Evolutionary conservation across 176 grass and related monocot species (phyloP), one percentile per base, ranked within the genome.

Genomic region (Stipa capillata): DNA sequence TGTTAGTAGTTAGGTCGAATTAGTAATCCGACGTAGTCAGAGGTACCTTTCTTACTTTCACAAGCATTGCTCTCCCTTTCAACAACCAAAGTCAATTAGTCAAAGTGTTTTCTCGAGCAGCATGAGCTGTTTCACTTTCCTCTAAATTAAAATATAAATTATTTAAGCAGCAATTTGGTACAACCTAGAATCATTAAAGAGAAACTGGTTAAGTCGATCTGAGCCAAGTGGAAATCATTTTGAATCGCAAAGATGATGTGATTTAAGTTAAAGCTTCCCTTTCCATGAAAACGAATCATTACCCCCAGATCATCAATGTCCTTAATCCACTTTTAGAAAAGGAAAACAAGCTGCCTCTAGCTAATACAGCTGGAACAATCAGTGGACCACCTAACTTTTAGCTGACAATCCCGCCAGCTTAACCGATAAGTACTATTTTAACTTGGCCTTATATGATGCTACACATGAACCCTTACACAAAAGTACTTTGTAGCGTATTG

Each of bases 311-410:
- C 82, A 89, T 85, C 62, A 54, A 32, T 80, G 76, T 80, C 87
- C 87, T 80, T 84, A 85, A 84, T 54, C 76, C 44, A 8, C 87
- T 85, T 89, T 89, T 31, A 84, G n/a, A n/a, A 87, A 84, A 62
- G 52, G 59, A 79, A 83, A 80, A 12, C 41, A 72, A 62, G 40
- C 82, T 80, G 33, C 16, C 34, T 47, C 74, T 23, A 59, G 53
- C 75, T 69, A 79, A 84, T 52, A 83, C 81, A 88, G 86, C 82
- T 85, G 87, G 82, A 75, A 36, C 82, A 69, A 80, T 84, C 43
- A 80, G 87, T 84, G 76, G 87, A 34, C 43, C 56, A 36, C 87
- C n/a, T n/a, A n/a, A n/a, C 16, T 83, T 87, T 84, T 84, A 17
- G 40, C 76, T 89, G 78, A 84, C 76, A 80, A 45, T 51, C 21